phyloP scores from a whole-genome alignment of 352 stramenopile species.

The Phytophthora boehmeriae region DNA sequence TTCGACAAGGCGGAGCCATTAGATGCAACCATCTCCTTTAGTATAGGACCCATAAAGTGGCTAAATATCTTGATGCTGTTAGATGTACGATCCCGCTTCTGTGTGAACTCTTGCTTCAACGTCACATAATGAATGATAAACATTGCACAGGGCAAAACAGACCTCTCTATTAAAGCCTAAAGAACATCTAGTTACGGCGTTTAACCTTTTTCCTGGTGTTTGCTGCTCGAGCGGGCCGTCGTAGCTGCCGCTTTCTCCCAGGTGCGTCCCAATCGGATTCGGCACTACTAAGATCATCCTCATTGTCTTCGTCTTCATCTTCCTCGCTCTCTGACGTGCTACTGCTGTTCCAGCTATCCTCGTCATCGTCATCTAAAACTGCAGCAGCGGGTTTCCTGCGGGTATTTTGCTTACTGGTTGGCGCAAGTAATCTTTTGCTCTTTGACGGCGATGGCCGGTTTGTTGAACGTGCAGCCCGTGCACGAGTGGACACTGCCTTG shows the following conservation, averaged over 20 bases:
- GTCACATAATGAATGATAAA: neutral
- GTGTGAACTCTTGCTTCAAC: too few species aligned
- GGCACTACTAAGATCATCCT: slow-evolving; percentile 31
- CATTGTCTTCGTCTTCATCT: slow-evolving; percentile 68
- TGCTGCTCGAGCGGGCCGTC: slow-evolving; percentile 17
- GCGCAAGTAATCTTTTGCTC: slow-evolving; percentile 23
- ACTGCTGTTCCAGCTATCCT: slow-evolving; percentile 59
- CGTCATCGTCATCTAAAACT: slow-evolving; percentile 56
- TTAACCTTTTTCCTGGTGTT: slow-evolving; percentile 41
- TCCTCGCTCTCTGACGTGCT: slow-evolving; percentile 50
- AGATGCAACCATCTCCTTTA: slow-evolving; percentile 20
- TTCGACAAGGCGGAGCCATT: slow-evolving; percentile 6
- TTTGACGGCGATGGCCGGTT: slow-evolving; percentile 5
- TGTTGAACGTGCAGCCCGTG: slow-evolving; percentile 1
- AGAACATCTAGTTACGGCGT: slow-evolving; percentile 25
- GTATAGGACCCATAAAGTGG: slow-evolving; percentile 27
- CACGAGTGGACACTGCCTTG: slow-evolving; percentile 26
- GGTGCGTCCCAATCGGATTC: slow-evolving; percentile 48
- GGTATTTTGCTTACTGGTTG: slow-evolving; percentile 40
- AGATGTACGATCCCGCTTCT: neutral
- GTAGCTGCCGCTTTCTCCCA: slow-evolving; percentile 37
- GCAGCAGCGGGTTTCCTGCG: slow-evolving; percentile 16
- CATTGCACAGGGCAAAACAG: neutral
- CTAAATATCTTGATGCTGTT: slow-evolving; percentile 39
- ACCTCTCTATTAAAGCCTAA: neutral